phyloP scores from a whole-genome alignment of 1,284 basidiomycete species.

The Tilletiopsis washingtonensis region DNA sequence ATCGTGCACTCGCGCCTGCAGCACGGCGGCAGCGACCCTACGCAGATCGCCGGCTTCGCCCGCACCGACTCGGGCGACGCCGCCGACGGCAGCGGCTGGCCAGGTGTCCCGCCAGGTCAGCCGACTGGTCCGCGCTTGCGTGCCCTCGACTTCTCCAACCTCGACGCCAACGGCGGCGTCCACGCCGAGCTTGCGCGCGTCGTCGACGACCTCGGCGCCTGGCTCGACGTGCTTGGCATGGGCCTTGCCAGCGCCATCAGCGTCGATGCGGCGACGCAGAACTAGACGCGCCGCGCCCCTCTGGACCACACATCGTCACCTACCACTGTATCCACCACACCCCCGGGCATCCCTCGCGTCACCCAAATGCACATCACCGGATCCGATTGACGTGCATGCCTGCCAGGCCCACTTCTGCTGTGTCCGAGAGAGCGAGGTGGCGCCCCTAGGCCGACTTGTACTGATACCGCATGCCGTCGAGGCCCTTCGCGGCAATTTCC shows the following conservation, averaged over 20 bases:
- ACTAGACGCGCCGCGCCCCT: too few relatives aligned
- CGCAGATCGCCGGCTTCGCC: background rate
- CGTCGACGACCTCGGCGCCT: background rate
- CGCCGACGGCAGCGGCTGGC: too few relatives aligned
- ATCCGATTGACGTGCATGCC: too few relatives aligned
- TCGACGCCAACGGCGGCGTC: background rate
- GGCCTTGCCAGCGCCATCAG: too few relatives aligned
- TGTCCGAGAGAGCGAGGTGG: too few relatives aligned
- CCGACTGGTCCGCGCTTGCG: background rate
- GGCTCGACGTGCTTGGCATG: background rate
- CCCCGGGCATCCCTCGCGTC: too few relatives aligned
- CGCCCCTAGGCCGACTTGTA: conserved; percentile 44
- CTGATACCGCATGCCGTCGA: conserved; percentile 37
- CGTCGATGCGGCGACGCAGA: too few relatives aligned
- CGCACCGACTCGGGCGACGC: background rate
- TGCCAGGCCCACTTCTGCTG: too few relatives aligned
- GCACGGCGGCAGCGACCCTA: background rate
- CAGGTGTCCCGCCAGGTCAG: too few relatives aligned
- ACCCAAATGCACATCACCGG: too few relatives aligned
- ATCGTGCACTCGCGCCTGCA: background rate
- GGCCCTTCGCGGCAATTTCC: conserved; percentile 29
- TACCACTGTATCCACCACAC: too few relatives aligned
- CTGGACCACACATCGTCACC: too few relatives aligned
- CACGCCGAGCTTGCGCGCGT: background rate
- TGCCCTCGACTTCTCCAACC: background rate